Base-by-base conservation (phyloP, 2,329 filamentous ascomycete genomes). In the Amesomyces nigricolor region DNA sequence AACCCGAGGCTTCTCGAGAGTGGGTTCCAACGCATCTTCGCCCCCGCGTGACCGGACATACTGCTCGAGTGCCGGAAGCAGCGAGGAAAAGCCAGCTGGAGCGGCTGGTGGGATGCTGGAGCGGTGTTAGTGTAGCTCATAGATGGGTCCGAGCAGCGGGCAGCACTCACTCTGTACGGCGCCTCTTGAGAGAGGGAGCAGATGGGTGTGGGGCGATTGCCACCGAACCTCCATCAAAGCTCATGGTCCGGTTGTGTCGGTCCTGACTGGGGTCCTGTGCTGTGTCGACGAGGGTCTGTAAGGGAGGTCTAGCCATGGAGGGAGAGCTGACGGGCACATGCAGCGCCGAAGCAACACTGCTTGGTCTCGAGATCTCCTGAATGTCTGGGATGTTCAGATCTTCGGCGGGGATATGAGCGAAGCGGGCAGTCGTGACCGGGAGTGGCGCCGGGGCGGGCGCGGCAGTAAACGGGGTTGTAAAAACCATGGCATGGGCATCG, bases 1-100 rank as follows among this genome's bases (percentile, higher is more conserved):
- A 35, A 82, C 72, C 30, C 86, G 76, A 22, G 71, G 71, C 44
- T 65, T 63, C 57, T 80, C 80, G 2, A 76, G 63, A 4, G 63
- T 62, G 1, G 38, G 1, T 7, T 48, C 56, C 22, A 65, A 39
- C 48, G 60, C 52, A 67, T 67, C 17, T 67, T 60, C 30, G 22
- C 61, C 61, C 17, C 61, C 61, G 26, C n/a, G 37, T 4, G 14
- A 11, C 7, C 53, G 48, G 16, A 61, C 19, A 47, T 62, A 44
- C 16, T 52, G 37, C 4, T 59, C 47, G 2, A 65, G 47, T 0
- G 29, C 14, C 10, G 46, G 13, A 9, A 60, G 46, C 16, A 59
- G 47, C 8, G 11, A 19, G 4, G 56, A 22, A 30, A 13, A 54
- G 10, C 16, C 37, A 6, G 39, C 11, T 19, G 8, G 11, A n/a